Conservation (phyloP, 495 filamentous ascomycete species). For the Tuber borchii region DNA sequence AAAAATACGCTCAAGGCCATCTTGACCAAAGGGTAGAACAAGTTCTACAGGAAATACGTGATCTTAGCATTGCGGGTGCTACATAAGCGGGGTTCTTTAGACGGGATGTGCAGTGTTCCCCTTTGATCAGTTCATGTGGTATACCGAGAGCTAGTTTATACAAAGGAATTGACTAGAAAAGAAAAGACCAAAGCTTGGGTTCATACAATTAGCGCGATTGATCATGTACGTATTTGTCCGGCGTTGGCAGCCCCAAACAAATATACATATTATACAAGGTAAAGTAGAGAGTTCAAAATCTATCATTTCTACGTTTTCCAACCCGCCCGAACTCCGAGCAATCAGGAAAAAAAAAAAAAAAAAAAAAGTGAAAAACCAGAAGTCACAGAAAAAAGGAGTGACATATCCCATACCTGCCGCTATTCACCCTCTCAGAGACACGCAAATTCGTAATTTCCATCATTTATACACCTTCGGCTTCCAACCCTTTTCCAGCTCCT, state of each 20-base stretch:
- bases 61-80: conserved; percentile 79
- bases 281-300: conserved; percentile 5
- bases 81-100: conserved; percentile 16
- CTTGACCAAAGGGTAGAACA: conserved; percentile 89
- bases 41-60: conserved; percentile 92
- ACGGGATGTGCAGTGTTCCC: not conserved
- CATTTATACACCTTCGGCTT: conserved; percentile 94
- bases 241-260: not conserved
- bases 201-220: not conserved
- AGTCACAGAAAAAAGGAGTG: not conserved
- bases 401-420: not conserved
- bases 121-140: not conserved
- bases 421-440: not conserved
- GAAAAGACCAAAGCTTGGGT: not conserved
- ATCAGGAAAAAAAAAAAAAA: not conserved
- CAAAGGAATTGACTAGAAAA: not conserved
- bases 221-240: not conserved
- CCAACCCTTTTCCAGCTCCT: conserved; percentile 75
- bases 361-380: not conserved
- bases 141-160: not conserved
- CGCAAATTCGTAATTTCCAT: conserved; percentile 38
- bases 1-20: conserved; percentile 91
- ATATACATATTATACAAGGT: not conserved
- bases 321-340: not conserved
- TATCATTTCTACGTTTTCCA: not conserved